Base-by-base conservation (phyloP, 768 basidiomycete species). In the Xerocomellus intermedius region DNA sequence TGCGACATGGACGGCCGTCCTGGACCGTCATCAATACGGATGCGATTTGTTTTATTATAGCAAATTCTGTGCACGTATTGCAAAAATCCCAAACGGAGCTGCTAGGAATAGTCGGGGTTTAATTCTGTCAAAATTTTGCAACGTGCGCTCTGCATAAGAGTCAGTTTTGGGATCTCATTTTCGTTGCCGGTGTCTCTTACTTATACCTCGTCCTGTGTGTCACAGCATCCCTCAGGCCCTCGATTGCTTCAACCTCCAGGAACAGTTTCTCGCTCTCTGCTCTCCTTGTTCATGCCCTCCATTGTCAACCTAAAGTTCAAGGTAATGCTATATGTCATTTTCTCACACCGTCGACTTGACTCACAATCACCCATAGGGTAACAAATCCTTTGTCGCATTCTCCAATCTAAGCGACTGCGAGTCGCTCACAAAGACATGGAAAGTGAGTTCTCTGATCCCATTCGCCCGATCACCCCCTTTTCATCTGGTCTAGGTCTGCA, bases 351-450 rank as follows among this genome's bases (percentile, higher is more conserved):
- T 8, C 19, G 5, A n/a, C 56, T 35, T 33, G 42, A 61, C 52
- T 60, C 52, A 55, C 42, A 10, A 10, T 42, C n/a, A 50, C 54
- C 57, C 54, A 52, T 67, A 80, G 91, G 91, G 91, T 75, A 94
- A 94, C 84, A 94, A 93, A 79, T 93, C 91, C 70, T 94, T 94
- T 72, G 89, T 93, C 73, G 90, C 91, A 57, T 94, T 94, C 76
- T 89, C 87, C 72, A 91, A 92, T 76, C 82, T 94, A 74, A 76
- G 82, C 75, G 91, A 94, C 76, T 78, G 82, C 50, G 91, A 94
- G 70, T 81, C 89, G 54, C 77, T 94, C 70, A 90, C 91, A 48
- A 89, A 85, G 79, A 94, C 91, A 63, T 94, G 91, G 91, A 92
- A 93, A 82, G 91, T 89, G 5, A 51, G 73, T 69, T 42, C 38